phyloP scores from a whole-genome alignment of 2,329 filamentous ascomycete genomes.

The Colletotrichum cuscutae region DNA sequence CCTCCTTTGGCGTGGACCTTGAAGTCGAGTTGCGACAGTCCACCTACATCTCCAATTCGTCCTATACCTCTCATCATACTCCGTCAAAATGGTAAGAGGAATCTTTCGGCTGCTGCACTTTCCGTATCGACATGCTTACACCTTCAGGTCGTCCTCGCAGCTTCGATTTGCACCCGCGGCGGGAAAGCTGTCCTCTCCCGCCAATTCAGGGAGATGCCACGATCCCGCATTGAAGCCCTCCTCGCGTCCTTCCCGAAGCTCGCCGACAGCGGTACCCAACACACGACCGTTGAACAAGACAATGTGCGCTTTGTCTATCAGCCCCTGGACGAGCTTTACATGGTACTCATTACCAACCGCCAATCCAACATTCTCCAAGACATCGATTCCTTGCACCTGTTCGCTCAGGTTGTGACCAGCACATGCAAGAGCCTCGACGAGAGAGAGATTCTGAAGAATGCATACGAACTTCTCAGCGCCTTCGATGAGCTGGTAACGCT shows the following conservation, averaged over 20 bases:
- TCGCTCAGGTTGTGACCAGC: slow-evolving; percentile 95
- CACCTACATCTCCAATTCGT: slow-evolving; percentile 26
- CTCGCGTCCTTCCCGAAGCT: slow-evolving; percentile 98
- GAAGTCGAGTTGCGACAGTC: slow-evolving; percentile 34
- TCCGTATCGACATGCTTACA: slow-evolving; percentile 18
- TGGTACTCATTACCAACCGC: slow-evolving; percentile 98
- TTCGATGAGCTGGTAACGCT: slow-evolving; percentile 97
- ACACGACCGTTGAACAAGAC: slow-evolving; percentile 98
- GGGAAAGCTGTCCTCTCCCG: slow-evolving; percentile 98
- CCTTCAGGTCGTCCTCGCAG: slow-evolving; percentile 93
- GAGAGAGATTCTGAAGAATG: slow-evolving; percentile 92
- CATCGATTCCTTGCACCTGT: slow-evolving; percentile 97
- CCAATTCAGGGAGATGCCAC: slow-evolving; percentile 97
- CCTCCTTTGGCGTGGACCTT: slow-evolving; percentile 25
- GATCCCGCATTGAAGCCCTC: slow-evolving; percentile 94
- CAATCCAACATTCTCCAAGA: slow-evolving; percentile 99
- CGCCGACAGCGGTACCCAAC: slow-evolving; percentile 93
- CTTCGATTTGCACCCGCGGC: slow-evolving; percentile 97
- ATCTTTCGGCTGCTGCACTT: neutral
- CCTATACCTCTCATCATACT: slow-evolving; percentile 9
- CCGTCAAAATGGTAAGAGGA: slow-evolving; percentile 33
- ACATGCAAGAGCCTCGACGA: slow-evolving; percentile 97
- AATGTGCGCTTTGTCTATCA: slow-evolving; percentile 99
- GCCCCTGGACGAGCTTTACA: slow-evolving; percentile 98
- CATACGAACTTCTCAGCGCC: slow-evolving; percentile 94